These are phyloP conservation scores for Ustilago trichophora DNA, from an alignment of 1,284 basidiomycete species.

Conservation along the genomic window DNA sequence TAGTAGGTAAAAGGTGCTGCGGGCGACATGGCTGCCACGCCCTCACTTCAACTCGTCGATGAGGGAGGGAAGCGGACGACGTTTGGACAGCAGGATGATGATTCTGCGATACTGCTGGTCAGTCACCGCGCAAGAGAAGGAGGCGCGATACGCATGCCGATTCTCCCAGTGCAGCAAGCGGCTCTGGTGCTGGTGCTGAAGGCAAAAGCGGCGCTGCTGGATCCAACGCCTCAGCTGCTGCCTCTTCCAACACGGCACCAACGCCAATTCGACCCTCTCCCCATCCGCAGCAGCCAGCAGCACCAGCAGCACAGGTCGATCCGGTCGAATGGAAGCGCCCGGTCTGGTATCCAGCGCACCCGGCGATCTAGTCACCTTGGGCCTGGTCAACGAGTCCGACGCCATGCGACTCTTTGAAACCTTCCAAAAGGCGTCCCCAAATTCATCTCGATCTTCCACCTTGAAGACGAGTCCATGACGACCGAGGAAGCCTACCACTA, in stretches of 20 bases:
- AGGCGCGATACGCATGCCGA: constrained; percentile 11
- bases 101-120: constrained; percentile 1
- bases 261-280: constrained; percentile 9
- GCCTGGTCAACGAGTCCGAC: constrained; percentile 78
- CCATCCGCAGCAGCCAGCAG: constrained; percentile 11
- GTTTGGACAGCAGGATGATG: constrained; percentile 5
- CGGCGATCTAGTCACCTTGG: constrained; percentile 40
- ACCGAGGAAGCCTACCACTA: constrained; percentile 74
- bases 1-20: background rate
- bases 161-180: constrained; percentile 7
- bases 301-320: constrained; percentile 1
- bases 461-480: constrained; percentile 89
- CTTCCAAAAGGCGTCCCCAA: constrained; percentile 70
- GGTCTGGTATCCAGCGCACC: constrained; percentile 22
- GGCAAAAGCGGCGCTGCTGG: constrained; percentile 6
- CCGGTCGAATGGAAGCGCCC: constrained; percentile 45
- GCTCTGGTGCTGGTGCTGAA: background rate
- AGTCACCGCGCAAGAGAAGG: constrained; percentile 26
- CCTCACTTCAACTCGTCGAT: constrained; percentile 23
- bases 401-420: constrained; percentile 69
- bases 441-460: constrained; percentile 92
- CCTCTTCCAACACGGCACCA: background rate
- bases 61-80: constrained; percentile 23
- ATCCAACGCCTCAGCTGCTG: background rate
- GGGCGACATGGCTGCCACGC: constrained; percentile 1